These are phyloP conservation scores for Dittrichia graveolens DNA, from an alignment of 129 eudicot species.

Conservation along the genomic window DNA sequence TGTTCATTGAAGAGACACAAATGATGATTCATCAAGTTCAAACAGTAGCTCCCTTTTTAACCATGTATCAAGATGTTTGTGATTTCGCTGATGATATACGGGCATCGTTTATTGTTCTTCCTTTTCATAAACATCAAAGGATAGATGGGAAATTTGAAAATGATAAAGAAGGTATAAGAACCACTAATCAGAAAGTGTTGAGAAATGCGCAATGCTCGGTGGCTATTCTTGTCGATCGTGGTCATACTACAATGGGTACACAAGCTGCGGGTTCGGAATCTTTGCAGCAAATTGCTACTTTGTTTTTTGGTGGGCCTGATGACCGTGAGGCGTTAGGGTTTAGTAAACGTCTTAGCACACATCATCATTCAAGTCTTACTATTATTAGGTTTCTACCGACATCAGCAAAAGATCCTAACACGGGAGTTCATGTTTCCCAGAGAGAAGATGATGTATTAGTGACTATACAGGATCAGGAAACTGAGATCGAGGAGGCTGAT, in stretches of 20 bases:
- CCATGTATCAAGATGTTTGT: constrained; percentile 75
- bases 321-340: constrained; percentile 95
- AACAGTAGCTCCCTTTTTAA: constrained; percentile 58
- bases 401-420: constrained; percentile 35
- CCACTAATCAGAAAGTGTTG: constrained; percentile 78
- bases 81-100: constrained; percentile 69
- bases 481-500: constrained; percentile 65
- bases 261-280: constrained; percentile 53
- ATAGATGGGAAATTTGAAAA: constrained; percentile 88
- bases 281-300: constrained; percentile 72
- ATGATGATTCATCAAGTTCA: constrained; percentile 68
- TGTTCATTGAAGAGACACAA: constrained; percentile 58
- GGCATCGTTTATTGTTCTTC: constrained; percentile 76
- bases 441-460: constrained; percentile 62
- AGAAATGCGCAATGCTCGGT: constrained; percentile 78
- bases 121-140: constrained; percentile 91
- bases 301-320: constrained; percentile 96
- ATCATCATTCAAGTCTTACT: constrained; percentile 74
- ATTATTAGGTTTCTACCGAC: constrained; percentile 66
- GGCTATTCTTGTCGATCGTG: constrained; percentile 79
- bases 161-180: constrained; percentile 78
- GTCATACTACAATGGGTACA: constrained; percentile 52
- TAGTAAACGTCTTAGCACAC: constrained; percentile 73
- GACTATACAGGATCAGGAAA: constrained; percentile 57
- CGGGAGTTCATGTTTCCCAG: constrained; percentile 52